Conservation (phyloP, 352 stramenopile species). For the Pythium sukuiense region DNA sequence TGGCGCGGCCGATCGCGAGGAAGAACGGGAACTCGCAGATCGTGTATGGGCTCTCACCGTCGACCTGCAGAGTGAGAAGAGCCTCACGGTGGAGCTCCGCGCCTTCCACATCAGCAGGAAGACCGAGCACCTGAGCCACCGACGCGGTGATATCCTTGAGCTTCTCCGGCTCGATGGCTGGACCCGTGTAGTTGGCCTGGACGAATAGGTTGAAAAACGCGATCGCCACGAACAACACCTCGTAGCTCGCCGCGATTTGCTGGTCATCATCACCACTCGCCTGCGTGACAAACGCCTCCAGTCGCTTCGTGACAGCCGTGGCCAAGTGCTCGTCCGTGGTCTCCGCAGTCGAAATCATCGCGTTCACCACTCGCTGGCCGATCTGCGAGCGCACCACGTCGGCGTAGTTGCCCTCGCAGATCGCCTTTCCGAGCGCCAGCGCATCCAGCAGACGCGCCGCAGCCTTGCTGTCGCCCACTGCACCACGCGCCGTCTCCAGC, state of each 20-base stretch:
- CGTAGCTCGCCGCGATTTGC: slow-evolving; percentile 45
- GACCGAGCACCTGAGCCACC: slow-evolving; percentile 32
- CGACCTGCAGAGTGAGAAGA: slow-evolving; percentile 67
- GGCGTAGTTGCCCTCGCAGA: slow-evolving; percentile 64
- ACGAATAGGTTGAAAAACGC: slow-evolving; percentile 80
- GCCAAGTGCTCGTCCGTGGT: slow-evolving; percentile 44
- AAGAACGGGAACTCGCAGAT: slow-evolving; percentile 80
- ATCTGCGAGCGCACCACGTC: slow-evolving; percentile 48
- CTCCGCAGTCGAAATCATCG: slow-evolving; percentile 19
- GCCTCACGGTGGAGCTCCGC: slow-evolving; percentile 58
- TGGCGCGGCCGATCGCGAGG: slow-evolving; percentile 57
- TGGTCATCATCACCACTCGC: slow-evolving; percentile 32
- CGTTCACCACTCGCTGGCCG: slow-evolving; percentile 36
- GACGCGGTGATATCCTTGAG: slow-evolving; percentile 52
- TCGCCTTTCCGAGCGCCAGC: slow-evolving; percentile 48
- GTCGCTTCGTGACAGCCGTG: slow-evolving; percentile 34
- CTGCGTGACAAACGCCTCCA: slow-evolving; percentile 46
- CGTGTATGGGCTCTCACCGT: slow-evolving; percentile 76
- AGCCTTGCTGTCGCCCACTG: not conserved
- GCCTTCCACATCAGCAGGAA: slow-evolving; percentile 22
- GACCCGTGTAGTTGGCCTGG: slow-evolving; percentile 81
- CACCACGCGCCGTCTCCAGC: slow-evolving; percentile 10
- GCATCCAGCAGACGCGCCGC: slow-evolving; percentile 23
- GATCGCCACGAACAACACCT: slow-evolving; percentile 59
- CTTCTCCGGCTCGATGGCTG: slow-evolving; percentile 54